Base-by-base conservation (phyloP, 495 filamentous ascomycete genomes). In the Trypethelium eluteriae region DNA sequence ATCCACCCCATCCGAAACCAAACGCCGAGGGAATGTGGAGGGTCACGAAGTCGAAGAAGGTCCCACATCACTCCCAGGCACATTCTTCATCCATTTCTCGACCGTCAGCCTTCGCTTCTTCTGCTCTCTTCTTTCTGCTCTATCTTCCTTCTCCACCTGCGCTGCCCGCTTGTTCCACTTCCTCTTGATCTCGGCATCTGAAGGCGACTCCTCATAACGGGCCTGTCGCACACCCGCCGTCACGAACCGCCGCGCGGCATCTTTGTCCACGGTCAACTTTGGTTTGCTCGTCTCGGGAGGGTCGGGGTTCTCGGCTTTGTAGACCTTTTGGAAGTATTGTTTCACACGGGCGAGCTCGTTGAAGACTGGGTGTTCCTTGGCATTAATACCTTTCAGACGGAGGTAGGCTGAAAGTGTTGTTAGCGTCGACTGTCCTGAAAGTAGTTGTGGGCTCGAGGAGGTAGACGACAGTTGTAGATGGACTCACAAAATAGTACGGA, bases 311-410 rank as follows among this genome's bases (percentile, higher is more conserved):
- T 90, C 85, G 62, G 84, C 77, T 39, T 73, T 76, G 74, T 95
- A 89, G 71, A 97, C 92, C 79, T 98, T 98, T n/a, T 85, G 85
- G 72, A 95, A 92, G 76, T 97, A 97, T 74, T 92, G 88, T 74
- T 84, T 90, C 63, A 97, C 88, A 62, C 94, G 85, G 3, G 84
- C 86, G 64, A 98, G 81, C 79, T 98, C 94, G 59, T 79, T 80
- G 77, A 89, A 93, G 64, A 98, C 84, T 35, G 92, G 84, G 72
- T 98, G 95, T 63, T 90, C 82, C 74, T 88, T 90, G 12, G 90
- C 85, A 73, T 96, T 84, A 9, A 87, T 84, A 57, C 88, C 91
- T 70, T 91, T 88, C 36, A 98, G 83, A 62, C 86, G 85, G 36
- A 98, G 79, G 68, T 90, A 88, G 49, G 47, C 67, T 59, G 34